Conservation (phyloP, 164 flowering plant genomes). For the Platanus orientalis region DNA sequence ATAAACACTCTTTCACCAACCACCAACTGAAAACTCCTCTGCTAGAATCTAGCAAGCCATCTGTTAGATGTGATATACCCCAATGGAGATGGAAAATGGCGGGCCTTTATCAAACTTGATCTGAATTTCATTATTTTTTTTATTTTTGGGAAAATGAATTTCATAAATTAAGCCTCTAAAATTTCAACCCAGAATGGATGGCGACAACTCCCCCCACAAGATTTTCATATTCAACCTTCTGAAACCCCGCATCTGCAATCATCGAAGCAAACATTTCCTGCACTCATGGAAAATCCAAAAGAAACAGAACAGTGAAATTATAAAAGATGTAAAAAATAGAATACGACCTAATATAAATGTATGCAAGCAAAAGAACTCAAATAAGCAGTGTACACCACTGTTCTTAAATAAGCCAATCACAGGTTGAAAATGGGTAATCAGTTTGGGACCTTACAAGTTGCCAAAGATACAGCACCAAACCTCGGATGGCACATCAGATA, state of each 20-base stretch:
- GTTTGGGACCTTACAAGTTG: too few relatives aligned
- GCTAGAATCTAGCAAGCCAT: neutral
- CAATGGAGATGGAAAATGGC: neutral
- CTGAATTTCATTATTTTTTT: too few relatives aligned
- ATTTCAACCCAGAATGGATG: slow-evolving; percentile 81
- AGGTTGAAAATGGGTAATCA: too few relatives aligned
- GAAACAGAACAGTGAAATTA: neutral
- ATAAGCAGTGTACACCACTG: neutral
- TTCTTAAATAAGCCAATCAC: neutral
- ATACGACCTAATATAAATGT: neutral
- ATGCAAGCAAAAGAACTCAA: neutral
- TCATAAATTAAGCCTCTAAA: too few relatives aligned
- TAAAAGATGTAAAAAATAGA: too few relatives aligned
- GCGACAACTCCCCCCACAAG: slow-evolving; percentile 91
- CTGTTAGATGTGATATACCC: too few relatives aligned
- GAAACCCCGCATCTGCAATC: slow-evolving; percentile 91
- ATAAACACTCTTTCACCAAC: neutral
- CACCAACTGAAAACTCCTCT: neutral
- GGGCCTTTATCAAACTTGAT: neutral
- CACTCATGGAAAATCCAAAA: slow-evolving; percentile 6
- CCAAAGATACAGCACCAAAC: neutral
- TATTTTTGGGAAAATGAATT: too few relatives aligned
- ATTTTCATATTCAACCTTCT: slow-evolving; percentile 92
- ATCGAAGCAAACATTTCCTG: slow-evolving; percentile 82
- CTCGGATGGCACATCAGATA: neutral